Evolutionary conservation across 192 early-diverging fungal genomes (phyloP), one percentile per base, ranked within the genome.

Genomic region (Globomyces pollinis-pini): DNA sequence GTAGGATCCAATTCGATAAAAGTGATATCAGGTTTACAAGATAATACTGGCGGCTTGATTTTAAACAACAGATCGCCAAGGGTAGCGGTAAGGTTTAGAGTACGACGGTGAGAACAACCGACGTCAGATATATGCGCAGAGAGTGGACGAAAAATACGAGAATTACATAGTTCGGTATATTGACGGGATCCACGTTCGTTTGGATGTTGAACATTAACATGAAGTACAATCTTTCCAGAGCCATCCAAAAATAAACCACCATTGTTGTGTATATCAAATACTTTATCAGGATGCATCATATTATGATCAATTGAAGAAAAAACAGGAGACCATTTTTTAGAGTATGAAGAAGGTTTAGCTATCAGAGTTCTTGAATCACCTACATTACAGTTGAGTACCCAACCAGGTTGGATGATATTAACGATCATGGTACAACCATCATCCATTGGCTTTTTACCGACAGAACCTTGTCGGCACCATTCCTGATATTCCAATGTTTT

Each of bases 61-160:
- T 83, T 83, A 65, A 81, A 83, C 9, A 83, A 49, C 28, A 83
- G 42, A 47, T 83, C 81, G 38, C 81, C 81, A 79, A 83, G 83
- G 15, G 81, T 83, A 0, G 72, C 75, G 16, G 78, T 69, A 45
- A 83, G 65, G 67, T 83, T 83, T 30, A 83, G 64, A 2, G 81
- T 83, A 34, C 81, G 65, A 9, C 66, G 44, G 60, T 83, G 71
- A 9, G 68, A 72, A n/a, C 78, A 74, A 8, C 81, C 81, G 32
- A 83, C 73, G 18, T 67, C 60, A 15, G 60, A 54, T 9, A 83
- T 72, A 24, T 64, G 64, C 12, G 69, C 47, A 15, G 43, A 65
- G 1, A 69, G 61, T 49, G 79, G 78, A 11, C 81, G 63, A 62
- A 76, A 79, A 24, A 83, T 73, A 11, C 81, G 66, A 41, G 74